A percentile compares a stretch with the other conserved stretches of the same genome.
phyloP scores from a whole-genome alignment of 352 stramenopile genomes.

The Pythium phragmitis region DNA sequence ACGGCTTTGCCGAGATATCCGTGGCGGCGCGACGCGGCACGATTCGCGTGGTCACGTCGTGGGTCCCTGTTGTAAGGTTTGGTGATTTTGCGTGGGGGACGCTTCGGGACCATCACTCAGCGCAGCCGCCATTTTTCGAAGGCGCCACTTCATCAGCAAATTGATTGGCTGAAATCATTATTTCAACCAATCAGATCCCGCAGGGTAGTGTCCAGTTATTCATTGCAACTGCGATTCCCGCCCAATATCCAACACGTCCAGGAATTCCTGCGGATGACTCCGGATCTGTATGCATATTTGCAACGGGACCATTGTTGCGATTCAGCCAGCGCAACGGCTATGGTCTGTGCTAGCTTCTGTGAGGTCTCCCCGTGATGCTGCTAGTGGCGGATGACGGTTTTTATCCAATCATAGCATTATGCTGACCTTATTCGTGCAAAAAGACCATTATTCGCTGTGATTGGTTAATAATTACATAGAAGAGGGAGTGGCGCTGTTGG shows the following conservation, averaged over 20 bases:
- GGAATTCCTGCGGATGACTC: too few species aligned
- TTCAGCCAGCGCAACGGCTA: neutral
- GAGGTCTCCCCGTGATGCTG: neutral
- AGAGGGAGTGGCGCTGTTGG: conserved; percentile 16
- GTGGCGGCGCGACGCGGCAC: neutral
- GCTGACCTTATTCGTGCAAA: conserved; percentile 2
- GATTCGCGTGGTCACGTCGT: conserved; percentile 1
- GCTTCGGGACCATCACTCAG: conserved; percentile 29
- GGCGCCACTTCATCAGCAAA: neutral
- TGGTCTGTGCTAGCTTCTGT: neutral
- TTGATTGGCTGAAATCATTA: conserved; percentile 22
- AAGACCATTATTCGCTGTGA: conserved; percentile 10
- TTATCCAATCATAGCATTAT: conserved; percentile 3
- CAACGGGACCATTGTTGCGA: too few species aligned
- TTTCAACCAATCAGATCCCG: conserved; percentile 17
- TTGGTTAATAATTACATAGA: conserved; percentile 39
- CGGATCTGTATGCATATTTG: neutral
- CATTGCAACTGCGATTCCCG: too few species aligned
- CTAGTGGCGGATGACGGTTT: neutral
- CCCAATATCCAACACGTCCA: neutral
- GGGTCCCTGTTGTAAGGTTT: conserved; percentile 10
- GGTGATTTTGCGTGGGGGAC: conserved; percentile 25
- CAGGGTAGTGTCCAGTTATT: conserved; percentile 24
- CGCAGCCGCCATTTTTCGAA: conserved; percentile 19
- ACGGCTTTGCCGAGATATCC: conserved; percentile 13